Conservation (phyloP, 2,329 filamentous ascomycete species). For the Leptographium wingfieldii region DNA sequence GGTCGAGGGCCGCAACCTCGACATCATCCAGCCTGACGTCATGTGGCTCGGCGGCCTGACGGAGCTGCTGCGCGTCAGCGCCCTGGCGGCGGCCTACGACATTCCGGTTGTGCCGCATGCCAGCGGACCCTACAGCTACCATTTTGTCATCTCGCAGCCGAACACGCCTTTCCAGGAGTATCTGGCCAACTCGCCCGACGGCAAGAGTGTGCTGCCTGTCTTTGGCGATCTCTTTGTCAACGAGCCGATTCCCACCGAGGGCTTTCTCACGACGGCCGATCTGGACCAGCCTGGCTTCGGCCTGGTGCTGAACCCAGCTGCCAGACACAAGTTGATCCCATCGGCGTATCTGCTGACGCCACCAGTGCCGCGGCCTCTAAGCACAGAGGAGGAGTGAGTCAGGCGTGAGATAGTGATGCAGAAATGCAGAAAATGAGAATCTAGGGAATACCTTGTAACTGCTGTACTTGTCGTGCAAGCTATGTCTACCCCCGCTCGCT, state of each 20-base stretch:
- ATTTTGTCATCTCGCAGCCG: constrained; percentile 86
- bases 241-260: constrained; percentile 76
- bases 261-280: constrained; percentile 65
- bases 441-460: no score
- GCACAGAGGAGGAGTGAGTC: constrained; percentile 17
- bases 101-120: constrained; percentile 93
- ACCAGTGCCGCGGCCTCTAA: constrained; percentile 35
- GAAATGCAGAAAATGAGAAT: no score
- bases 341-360: constrained; percentile 62
- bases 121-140: constrained; percentile 87
- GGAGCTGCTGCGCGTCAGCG: constrained; percentile 77
- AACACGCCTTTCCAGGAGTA: constrained; percentile 96
- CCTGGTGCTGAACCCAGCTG: constrained; percentile 70
- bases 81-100: constrained; percentile 85
- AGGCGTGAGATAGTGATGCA: no score
- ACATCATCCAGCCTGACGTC: constrained; percentile 90
- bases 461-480: no score
- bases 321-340: constrained; percentile 58
- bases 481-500: background rate
- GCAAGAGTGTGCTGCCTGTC: constrained; percentile 78
- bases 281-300: constrained; percentile 88
- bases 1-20: constrained; percentile 79
- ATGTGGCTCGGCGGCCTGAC: constrained; percentile 96
- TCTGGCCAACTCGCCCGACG: constrained; percentile 82
- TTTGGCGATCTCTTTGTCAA: constrained; percentile 86